phyloP scores from a whole-genome alignment of 306 rosid genomes.

The Citrullus amarus region DNA sequence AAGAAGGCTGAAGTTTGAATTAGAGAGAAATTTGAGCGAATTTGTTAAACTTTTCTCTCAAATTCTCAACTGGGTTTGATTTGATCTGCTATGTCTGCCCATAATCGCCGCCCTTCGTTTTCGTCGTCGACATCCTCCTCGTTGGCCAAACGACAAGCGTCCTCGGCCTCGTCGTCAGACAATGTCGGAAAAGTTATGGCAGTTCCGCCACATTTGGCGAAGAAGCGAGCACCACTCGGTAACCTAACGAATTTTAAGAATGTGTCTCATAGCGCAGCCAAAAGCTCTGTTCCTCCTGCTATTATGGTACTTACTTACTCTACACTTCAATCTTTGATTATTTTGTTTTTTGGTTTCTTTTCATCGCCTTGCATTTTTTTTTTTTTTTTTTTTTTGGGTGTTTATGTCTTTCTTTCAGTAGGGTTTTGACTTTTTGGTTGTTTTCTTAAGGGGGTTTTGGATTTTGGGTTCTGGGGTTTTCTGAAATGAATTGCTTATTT shows the following conservation, averaged over 20 bases:
- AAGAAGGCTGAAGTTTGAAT: background rate
- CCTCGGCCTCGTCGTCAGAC: constrained; percentile 31
- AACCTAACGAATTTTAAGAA: constrained; percentile 60
- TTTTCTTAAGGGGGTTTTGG: background rate
- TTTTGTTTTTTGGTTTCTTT: background rate
- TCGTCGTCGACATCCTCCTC: constrained; percentile 69
- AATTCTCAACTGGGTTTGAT: constrained; percentile 10
- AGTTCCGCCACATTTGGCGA: constrained; percentile 32
- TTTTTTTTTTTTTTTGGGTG: background rate
- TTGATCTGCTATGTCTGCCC: constrained; percentile 35
- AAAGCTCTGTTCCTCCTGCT: constrained; percentile 26
- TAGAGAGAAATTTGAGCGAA: background rate
- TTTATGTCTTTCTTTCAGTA: background rate
- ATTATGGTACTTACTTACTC: constrained; percentile 30
- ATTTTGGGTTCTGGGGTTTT: background rate
- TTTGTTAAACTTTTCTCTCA: background rate
- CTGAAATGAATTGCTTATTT: background rate
- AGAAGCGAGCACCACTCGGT: constrained; percentile 77
- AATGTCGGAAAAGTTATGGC: constrained; percentile 23
- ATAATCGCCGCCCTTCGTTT: constrained; percentile 70
- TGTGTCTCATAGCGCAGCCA: constrained; percentile 20
- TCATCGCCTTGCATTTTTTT: background rate
- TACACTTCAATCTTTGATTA: background rate
- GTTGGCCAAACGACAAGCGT: constrained; percentile 61
- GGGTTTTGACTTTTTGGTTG: background rate